Percentiles rank a stretch among this genome's conserved stretches.
phyloP scores from a whole-genome alignment of 2,329 filamentous ascomycete species.

The Paracamarosporium sp. region DNA sequence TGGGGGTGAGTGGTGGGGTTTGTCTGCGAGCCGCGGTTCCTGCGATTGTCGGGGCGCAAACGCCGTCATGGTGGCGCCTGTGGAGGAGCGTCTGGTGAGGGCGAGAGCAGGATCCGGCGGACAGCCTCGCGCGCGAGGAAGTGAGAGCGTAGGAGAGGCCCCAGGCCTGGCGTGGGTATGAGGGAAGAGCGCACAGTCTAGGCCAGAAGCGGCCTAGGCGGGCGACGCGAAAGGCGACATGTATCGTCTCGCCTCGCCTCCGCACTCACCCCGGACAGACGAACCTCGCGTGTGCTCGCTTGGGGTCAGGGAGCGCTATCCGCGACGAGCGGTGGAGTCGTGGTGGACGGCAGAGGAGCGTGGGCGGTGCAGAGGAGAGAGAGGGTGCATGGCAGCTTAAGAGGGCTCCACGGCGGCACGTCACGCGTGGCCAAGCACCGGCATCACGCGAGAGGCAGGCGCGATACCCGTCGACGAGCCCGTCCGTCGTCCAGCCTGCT shows the following conservation, averaged over 20 bases:
- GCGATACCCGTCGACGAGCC: background rate
- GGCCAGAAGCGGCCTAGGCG: constrained; percentile 23
- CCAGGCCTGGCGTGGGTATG: constrained; percentile 3
- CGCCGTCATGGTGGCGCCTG: constrained; percentile 31
- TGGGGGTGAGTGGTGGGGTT: constrained; percentile 41
- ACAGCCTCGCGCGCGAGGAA: constrained; percentile 4
- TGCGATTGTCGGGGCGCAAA: constrained; percentile 29
- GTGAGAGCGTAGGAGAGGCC: constrained; percentile 1
- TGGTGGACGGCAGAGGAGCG: background rate
- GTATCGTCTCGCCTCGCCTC: constrained; percentile 11
- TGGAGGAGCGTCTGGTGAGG: background rate
- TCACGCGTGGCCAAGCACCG: constrained; percentile 12
- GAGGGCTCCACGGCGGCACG: constrained; percentile 4
- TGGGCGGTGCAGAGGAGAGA: background rate
- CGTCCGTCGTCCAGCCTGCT: too few species aligned
- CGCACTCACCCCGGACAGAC: constrained; percentile 1
- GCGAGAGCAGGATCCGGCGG: background rate
- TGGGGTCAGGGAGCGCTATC: background rate
- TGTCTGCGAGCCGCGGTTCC: constrained; percentile 23
- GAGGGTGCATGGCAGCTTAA: background rate
- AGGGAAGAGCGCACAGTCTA: constrained; percentile 19
- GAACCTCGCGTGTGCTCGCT: background rate
- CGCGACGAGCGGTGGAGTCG: background rate
- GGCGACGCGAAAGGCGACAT: constrained; percentile 6
- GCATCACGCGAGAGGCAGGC: constrained; percentile 14